These are phyloP conservation scores for Scheffersomyces coipomensis DNA, from an alignment of 805 yeast species.

Conservation along the genomic window DNA sequence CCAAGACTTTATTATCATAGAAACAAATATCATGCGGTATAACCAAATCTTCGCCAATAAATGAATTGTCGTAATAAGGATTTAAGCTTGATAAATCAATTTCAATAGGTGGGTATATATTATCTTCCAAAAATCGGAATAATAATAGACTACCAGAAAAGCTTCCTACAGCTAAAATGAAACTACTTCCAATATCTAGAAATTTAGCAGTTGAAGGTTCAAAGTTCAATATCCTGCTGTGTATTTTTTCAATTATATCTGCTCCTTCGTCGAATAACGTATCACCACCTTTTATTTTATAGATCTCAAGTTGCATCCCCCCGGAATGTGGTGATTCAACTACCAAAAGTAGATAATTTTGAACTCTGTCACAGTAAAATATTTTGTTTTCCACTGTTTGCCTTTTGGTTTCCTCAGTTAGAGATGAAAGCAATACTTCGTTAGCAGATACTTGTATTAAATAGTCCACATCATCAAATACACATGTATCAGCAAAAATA, in stretches of 20 bases:
- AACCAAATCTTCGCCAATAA: slow-evolving; percentile 3
- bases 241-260: neutral
- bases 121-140: neutral
- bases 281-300: neutral
- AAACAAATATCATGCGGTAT: slow-evolving; percentile 20
- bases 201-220: slow-evolving; percentile 14
- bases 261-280: neutral
- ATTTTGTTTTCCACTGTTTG: slow-evolving; percentile 3
- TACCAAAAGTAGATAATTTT: slow-evolving; percentile 11
- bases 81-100: slow-evolving; percentile 2
- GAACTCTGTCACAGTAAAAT: slow-evolving; percentile 9
- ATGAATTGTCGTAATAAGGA: slow-evolving; percentile 4
- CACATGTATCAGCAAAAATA: slow-evolving; percentile 9
- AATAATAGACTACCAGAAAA: slow-evolving; percentile 15
- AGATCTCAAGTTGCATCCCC: neutral
- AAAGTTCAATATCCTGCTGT: slow-evolving; percentile 1
- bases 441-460: slow-evolving; percentile 26
- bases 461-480: slow-evolving; percentile 8
- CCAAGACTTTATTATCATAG: slow-evolving; percentile 8
- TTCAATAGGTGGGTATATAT: neutral
- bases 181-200: neutral
- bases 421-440: slow-evolving; percentile 18
- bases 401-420: slow-evolving; percentile 8
- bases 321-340: slow-evolving; percentile 7
- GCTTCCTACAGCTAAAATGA: slow-evolving; percentile 12